phyloP scores from a whole-genome alignment of 805 yeast species.

The Yamadazyma phyllophila region DNA sequence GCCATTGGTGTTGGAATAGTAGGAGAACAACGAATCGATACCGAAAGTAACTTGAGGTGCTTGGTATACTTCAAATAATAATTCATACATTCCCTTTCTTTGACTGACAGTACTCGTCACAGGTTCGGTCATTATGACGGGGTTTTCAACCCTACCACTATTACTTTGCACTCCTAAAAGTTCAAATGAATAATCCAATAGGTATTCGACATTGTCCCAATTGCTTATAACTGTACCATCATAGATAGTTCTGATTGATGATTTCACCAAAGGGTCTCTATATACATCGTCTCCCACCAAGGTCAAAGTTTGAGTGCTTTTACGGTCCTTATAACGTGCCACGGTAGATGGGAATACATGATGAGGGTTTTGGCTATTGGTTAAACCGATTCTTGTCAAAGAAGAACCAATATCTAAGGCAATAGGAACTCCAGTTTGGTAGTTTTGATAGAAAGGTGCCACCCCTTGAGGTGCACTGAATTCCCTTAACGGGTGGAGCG shows the following conservation, averaged over 20 bases:
- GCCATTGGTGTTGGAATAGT: slow-evolving; percentile 55
- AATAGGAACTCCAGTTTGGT: slow-evolving; percentile 63
- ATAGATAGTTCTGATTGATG: slow-evolving; percentile 73
- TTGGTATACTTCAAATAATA: slow-evolving; percentile 79
- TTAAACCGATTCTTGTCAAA: slow-evolving; percentile 57
- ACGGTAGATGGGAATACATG: slow-evolving; percentile 65
- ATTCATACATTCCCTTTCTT: slow-evolving; percentile 71
- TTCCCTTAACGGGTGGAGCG: slow-evolving; percentile 43
- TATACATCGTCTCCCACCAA: slow-evolving; percentile 81
- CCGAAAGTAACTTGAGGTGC: slow-evolving; percentile 78
- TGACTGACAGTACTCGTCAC: slow-evolving; percentile 70
- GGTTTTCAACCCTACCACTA: slow-evolving; percentile 62
- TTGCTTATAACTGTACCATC: slow-evolving; percentile 86
- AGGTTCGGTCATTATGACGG: slow-evolving; percentile 77
- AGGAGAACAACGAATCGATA: slow-evolving; percentile 78
- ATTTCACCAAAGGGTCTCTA: slow-evolving; percentile 65
- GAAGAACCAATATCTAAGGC: slow-evolving; percentile 85
- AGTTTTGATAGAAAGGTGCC: slow-evolving; percentile 49
- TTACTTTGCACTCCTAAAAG: slow-evolving; percentile 63
- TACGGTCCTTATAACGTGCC: slow-evolving; percentile 78
- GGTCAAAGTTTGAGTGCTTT: slow-evolving; percentile 56
- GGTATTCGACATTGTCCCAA: slow-evolving; percentile 86
- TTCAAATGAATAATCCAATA: slow-evolving; percentile 79
- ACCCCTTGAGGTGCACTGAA: slow-evolving; percentile 31
- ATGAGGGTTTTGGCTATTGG: slow-evolving; percentile 47